Base-by-base conservation (phyloP, 1,284 basidiomycete genomes). In the Fistulina hepatica region DNA sequence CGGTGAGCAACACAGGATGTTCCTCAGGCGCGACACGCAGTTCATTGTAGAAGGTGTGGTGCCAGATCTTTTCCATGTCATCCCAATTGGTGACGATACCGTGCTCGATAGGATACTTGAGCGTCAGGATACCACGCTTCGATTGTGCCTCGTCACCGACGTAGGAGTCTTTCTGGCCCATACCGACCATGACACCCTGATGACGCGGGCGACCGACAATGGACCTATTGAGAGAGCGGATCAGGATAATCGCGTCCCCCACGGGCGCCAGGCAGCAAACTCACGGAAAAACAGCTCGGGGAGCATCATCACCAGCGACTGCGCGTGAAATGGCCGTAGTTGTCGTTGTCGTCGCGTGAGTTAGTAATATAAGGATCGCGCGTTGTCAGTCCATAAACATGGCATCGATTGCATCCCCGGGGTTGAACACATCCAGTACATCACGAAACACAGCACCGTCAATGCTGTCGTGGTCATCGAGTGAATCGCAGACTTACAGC, bases 21-120 rank as follows among this genome's bases (percentile, higher is more conserved):
- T 93, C 89, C 64, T 94, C 90, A n/a, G 76, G 75, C 7, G 73
- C 73, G 42, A 78, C 81, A 67, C 82, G 82, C 43, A 86, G 76
- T 60, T 89, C 82, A 57, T 86, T 86, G 73, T 84, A 86, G 69
- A 85, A 86, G 47, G 82, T 86, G 69, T 89, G 83, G 62, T 89
- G 85, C 85, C 85, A 91, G 63, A 91, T 90, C 69, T 89, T 89
- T 71, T 90, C 85, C 85, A 90, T 90, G 65, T 90, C 86, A 60
- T 90, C 85, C 89, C 89, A 94, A 78, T 94, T 92, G 63, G 89
- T 93, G 52, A 94, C 89, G 61, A 93, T 90, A 57, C 77, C 77
- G 60, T 78, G 76, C 59, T 80, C 76, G 52, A 84, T 83, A 47
- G 81, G 81, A 65, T 86, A 91, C 69, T 71, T 92, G 62, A 95